A percentile compares a stretch with the other conserved stretches of the same genome.
Conservation (phyloP, 306 rosid species). For the Lathyrus tuberosus region DNA sequence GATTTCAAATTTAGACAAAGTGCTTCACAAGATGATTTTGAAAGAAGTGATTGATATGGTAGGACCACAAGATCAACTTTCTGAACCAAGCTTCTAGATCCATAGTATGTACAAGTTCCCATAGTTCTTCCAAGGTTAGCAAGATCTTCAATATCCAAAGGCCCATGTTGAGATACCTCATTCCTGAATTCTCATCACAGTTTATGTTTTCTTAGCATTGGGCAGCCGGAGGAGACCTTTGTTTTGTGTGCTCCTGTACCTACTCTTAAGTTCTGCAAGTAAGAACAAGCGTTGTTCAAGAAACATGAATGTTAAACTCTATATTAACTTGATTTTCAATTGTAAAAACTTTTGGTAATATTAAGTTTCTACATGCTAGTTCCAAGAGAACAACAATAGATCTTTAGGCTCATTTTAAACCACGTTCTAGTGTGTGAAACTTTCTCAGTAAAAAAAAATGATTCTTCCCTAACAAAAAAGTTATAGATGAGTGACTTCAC, state of each 20-base stretch:
- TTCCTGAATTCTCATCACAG: slow-evolving; percentile 64
- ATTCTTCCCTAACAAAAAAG: too few relatives aligned
- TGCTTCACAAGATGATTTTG: slow-evolving; percentile 94
- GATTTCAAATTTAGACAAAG: slow-evolving; percentile 83
- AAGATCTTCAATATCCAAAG: slow-evolving; percentile 94
- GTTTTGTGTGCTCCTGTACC: slow-evolving; percentile 60
- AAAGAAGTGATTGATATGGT: slow-evolving; percentile 92
- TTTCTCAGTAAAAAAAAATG: too few relatives aligned
- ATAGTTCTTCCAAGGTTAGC: slow-evolving; percentile 77
- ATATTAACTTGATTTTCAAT: slow-evolving; percentile 8
- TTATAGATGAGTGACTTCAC: too few relatives aligned
- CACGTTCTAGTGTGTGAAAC: too few relatives aligned
- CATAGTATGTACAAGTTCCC: slow-evolving; percentile 94
- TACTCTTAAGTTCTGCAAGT: slow-evolving; percentile 64
- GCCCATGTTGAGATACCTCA: slow-evolving; percentile 71
- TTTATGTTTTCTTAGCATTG: slow-evolving; percentile 79
- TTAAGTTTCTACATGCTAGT: too few relatives aligned
- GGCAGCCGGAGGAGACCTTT: slow-evolving; percentile 82
- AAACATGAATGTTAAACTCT: slow-evolving; percentile 24
- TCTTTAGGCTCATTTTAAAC: too few relatives aligned
- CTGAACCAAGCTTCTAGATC: slow-evolving; percentile 80
- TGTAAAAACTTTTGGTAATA: slow-evolving; percentile 13
- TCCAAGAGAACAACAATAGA: too few relatives aligned
- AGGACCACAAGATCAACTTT: slow-evolving; percentile 88
- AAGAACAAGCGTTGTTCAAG: slow-evolving; percentile 38